Evolutionary conservation across 139 green algal species (phyloP), one percentile per base, ranked within the genome.

Genomic region (Picochlorum sp.): DNA sequence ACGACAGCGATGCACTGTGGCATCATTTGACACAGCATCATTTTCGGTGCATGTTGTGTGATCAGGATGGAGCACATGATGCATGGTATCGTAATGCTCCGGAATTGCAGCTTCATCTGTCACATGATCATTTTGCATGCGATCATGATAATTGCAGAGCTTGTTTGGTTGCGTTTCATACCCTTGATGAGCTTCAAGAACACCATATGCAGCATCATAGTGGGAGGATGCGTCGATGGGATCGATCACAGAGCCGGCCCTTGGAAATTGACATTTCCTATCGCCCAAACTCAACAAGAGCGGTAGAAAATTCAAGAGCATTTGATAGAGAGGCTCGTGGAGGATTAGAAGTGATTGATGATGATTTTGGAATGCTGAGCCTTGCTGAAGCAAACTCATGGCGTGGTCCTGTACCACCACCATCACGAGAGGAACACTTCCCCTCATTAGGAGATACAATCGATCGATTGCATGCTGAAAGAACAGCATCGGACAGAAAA

Each of bases 11-110:
- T 54, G 83, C 76, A 64, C 63, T 88, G 65, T 90, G 67, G 49
- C 38, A 63, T 31, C 73, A 84, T 71, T 77, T 81, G 65, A 68
- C 61, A 4, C 58, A 75, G 38, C 30, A 60, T 6, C 84, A 91
- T 79, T 86, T 77, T 77, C 69, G 63, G 4, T 92, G 84, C 73
- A 65, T 83, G 45, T 61, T 91, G 24, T 92, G 85, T 73, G 66
- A 74, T 52, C 64, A 65, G 31, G 58, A 31, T 7, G 68, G 63
- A 14, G 68, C 44, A 1, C 52, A 58, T 0, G 51, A 75, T 20
- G 44, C 65, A 14, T 85, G 83, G 65, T 86, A 83, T 59, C 34
- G 34, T 26, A 28, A 63, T 18, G 51, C 72, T 0, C 28, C 37
- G 4, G 54, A 60, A 41, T 66, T 84, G 18, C 31, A 65, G 20